phyloP scores from a whole-genome alignment of 352 stramenopile species.

The Thalassiosira livingstoniorum region DNA sequence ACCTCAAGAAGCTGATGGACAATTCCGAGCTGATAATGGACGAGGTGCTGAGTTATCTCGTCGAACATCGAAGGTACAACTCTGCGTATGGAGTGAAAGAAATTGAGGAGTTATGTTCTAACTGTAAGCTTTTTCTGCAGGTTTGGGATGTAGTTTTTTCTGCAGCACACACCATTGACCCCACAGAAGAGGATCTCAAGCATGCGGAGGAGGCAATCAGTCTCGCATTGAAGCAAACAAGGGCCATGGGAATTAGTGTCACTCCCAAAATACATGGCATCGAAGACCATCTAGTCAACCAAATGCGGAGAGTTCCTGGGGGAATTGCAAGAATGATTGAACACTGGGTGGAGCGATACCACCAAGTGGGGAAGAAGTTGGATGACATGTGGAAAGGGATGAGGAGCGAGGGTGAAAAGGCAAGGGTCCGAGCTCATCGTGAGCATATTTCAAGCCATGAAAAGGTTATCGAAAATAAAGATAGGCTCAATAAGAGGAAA shows the following conservation, averaged over 20 bases:
- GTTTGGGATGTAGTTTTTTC: conserved; percentile 19
- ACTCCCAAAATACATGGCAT: conserved; percentile 24
- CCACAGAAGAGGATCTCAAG: conserved; percentile 2
- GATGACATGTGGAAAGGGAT: background rate
- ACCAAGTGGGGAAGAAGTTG: background rate
- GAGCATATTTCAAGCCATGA: background rate
- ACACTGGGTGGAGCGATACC: conserved; percentile 17
- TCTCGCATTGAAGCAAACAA: conserved; percentile 2
- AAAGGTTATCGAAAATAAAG: background rate
- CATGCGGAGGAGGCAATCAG: background rate
- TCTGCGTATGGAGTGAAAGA: background rate
- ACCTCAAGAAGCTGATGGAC: conserved; percentile 11
- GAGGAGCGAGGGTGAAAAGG: background rate
- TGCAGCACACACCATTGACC: conserved; percentile 4
- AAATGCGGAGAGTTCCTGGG: conserved; percentile 6
- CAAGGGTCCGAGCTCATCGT: background rate
- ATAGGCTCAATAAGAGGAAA: background rate
- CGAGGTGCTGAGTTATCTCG: background rate
- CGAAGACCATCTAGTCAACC: conserved; percentile 9
- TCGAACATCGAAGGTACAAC: background rate
- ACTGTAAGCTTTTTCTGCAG: conserved; percentile 11
- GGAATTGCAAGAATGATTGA: conserved; percentile 16
- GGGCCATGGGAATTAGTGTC: conserved; percentile 16
- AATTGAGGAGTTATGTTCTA: conserved; percentile 14
- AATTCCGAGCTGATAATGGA: conserved; percentile 6